Percentiles rank a stretch among this genome's conserved stretches.
phyloP scores from a whole-genome alignment of 352 stramenopile genomes.

The Phytophthora quininea region DNA sequence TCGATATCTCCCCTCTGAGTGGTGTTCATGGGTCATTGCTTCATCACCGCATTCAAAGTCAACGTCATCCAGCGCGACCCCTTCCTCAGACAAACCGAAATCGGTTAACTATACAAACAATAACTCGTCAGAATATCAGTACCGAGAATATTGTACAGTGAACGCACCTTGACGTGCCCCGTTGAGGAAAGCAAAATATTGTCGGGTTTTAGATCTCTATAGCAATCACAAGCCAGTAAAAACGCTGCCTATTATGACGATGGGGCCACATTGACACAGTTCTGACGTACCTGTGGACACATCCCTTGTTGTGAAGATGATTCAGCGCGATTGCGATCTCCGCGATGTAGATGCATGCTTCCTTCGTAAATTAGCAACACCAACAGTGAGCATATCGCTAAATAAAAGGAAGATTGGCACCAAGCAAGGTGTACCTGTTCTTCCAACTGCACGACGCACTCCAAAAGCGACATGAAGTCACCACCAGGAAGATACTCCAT shows the following conservation, averaged over 20 bases:
- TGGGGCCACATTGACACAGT: no score
- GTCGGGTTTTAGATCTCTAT: conserved; percentile 89
- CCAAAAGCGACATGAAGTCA: conserved; percentile 91
- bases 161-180: conserved; percentile 84
- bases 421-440: conserved; percentile 56
- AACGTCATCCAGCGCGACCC: conserved; percentile 43
- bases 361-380: conserved; percentile 33
- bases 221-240: not conserved
- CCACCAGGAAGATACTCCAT: conserved; percentile 92
- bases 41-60: conserved; percentile 38
- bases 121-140: conserved; percentile 1
- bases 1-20: not conserved
- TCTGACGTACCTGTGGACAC: conserved; percentile 71
- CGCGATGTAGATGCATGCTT: conserved; percentile 87
- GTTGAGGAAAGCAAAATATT: conserved; percentile 91
- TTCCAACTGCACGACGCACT: conserved; percentile 89
- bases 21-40: conserved; percentile 17
- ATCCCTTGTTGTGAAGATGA: conserved; percentile 85
- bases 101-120: conserved; percentile 67
- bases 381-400: no score
- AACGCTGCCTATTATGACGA: no score
- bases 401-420: no score
- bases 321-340: conserved; percentile 88
- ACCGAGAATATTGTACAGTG: not conserved
- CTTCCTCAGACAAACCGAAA: conserved; percentile 87